A percentile compares a stretch with the other conserved stretches of the same genome.
Conservation (phyloP, 176 grass and related monocot genomes). For the Triticum urartu region DNA sequence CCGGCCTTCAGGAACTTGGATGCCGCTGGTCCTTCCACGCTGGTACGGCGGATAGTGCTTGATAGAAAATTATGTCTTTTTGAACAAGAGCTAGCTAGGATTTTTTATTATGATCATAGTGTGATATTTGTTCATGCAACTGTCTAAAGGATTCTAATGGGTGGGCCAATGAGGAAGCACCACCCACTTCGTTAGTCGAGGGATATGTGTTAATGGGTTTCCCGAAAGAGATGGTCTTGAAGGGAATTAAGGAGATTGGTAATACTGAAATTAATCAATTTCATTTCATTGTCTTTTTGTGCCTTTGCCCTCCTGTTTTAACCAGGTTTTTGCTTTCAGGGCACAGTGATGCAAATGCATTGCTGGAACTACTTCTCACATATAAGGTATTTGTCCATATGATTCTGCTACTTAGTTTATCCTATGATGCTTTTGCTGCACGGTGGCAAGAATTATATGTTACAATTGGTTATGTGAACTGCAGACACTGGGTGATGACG, state of each 20-base stretch:
- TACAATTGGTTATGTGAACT: conserved; percentile 24
- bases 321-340: conserved; percentile 43
- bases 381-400: conserved; percentile 45
- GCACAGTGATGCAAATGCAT: conserved; percentile 55
- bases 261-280: conserved; percentile 13
- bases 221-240: conserved; percentile 38
- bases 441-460: neutral
- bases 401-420: conserved; percentile 17
- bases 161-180: conserved; percentile 16
- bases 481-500: conserved; percentile 52
- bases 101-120: conserved; percentile 7
- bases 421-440: neutral
- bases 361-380: conserved; percentile 69
- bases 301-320: conserved; percentile 17
- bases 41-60: conserved; percentile 9
- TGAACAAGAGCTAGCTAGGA: neutral
- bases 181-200: conserved; percentile 32
- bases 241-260: conserved; percentile 58
- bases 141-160: conserved; percentile 40
- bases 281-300: conserved; percentile 8
- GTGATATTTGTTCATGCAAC: conserved; percentile 16
- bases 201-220: conserved; percentile 65
- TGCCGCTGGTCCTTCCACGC: conserved; percentile 11
- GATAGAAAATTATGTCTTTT: neutral
- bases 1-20: neutral